Evolutionary conservation across 495 filamentous ascomycete genomes (phyloP).

Genomic region (Penicillium verhagenii): DNA sequence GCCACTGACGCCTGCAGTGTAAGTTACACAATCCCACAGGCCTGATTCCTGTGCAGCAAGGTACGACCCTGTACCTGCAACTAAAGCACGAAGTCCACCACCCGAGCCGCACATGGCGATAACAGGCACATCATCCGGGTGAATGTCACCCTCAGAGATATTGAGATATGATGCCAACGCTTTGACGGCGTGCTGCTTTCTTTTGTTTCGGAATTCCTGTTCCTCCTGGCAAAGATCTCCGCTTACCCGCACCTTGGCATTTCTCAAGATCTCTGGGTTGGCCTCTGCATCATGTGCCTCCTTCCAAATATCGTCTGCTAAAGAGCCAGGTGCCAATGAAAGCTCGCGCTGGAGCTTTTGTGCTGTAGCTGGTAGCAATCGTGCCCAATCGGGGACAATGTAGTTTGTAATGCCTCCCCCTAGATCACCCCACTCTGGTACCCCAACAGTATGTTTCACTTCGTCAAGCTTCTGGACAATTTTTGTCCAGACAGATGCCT

Average conservation of each 20-base stretch:
- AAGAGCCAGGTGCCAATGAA: slow-evolving; percentile 77
- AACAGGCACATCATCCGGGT: slow-evolving; percentile 86
- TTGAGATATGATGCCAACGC: slow-evolving; percentile 80
- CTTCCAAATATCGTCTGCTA: slow-evolving; percentile 89
- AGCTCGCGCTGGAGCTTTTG: slow-evolving; percentile 86
- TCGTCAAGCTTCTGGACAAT: slow-evolving; percentile 58
- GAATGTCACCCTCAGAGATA: slow-evolving; percentile 73
- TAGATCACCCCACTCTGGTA: slow-evolving; percentile 59
- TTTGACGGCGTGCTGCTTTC: slow-evolving; percentile 61
- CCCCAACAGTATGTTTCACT: slow-evolving; percentile 50
- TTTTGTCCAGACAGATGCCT: slow-evolving; percentile 54
- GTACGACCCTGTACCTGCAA: slow-evolving; percentile 84
- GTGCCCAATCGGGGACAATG: slow-evolving; percentile 80
- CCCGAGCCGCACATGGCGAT: slow-evolving; percentile 94
- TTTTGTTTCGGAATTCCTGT: slow-evolving; percentile 61
- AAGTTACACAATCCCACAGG: slow-evolving; percentile 89
- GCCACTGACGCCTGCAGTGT: slow-evolving; percentile 91
- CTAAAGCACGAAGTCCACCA: slow-evolving; percentile 83
- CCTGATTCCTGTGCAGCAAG: slow-evolving; percentile 78
- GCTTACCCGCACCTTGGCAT: slow-evolving; percentile 79
- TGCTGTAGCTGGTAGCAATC: slow-evolving; percentile 69
- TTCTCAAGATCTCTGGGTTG: slow-evolving; percentile 80
- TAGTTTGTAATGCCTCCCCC: slow-evolving; percentile 64
- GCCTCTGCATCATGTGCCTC: slow-evolving; percentile 80
- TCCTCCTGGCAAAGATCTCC: slow-evolving; percentile 83